Evolutionary conservation across 2,329 filamentous ascomycete genomes (phyloP), one percentile per base, ranked within the genome.

Genomic region (Fusarium sp.): DNA sequence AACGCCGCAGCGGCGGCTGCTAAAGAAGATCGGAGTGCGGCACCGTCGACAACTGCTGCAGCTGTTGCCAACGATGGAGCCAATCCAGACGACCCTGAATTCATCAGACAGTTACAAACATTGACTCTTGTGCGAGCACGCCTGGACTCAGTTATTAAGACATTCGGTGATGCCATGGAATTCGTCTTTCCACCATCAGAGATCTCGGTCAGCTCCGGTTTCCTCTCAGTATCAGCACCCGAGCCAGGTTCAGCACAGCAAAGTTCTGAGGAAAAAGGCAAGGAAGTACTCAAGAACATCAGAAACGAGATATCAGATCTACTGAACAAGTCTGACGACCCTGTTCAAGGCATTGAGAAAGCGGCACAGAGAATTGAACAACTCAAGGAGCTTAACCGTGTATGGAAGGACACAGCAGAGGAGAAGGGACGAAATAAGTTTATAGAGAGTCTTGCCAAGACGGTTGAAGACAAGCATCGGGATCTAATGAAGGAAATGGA

Each of bases 361-460:
- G 96, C 96, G 0, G 89, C 89, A 18, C 87, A 88, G 62, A 87
- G 94, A 50, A 91, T 98, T 20, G 92, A 94, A 78, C 90, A 93
- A 79, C 86, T 98, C 63, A 92, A 94, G 78, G 89, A 91, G 71
- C 83, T 98, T 72, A 90, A 91, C 8, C 84, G 84, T n/a, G 91
- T 99, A 28, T 99, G 96, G 95, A 96, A 93, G 81, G 95, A 95
- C n/a, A 98, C 96, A 6, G 93, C 94, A 0, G 96, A 99, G 84
- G 96, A 98, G 81, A 97, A 94, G 83, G 94, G 94, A 11, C 87
- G 96, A 60, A 84, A 85, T 15, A 93, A 90, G 78, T 95, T 98
- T 80, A 91, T 99, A 24, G 96, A 98, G 73, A 88, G 89, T 58
- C 82, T 99, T 77, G 90, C 91, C 39, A 94, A 91, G 84, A 88